Conservation (phyloP, 352 stramenopile genomes). For the Plasmopara muralis region DNA sequence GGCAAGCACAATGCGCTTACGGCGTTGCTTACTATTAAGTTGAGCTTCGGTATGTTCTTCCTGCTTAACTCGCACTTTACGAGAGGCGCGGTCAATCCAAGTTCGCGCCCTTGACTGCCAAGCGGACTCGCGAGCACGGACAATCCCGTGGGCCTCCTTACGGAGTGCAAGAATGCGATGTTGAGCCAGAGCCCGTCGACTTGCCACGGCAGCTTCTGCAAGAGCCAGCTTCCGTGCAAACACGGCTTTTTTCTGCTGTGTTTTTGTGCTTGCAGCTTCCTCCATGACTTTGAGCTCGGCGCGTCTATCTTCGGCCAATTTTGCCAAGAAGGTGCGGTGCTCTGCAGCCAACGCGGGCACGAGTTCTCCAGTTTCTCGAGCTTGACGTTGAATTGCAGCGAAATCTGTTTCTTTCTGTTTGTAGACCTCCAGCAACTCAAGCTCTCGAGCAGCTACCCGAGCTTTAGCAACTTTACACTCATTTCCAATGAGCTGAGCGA, state of each 20-base stretch:
- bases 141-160: slow-evolving; percentile 70
- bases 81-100: slow-evolving; percentile 82
- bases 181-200: slow-evolving; percentile 55
- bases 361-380: slow-evolving; percentile 52
- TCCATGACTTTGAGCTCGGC: slow-evolving; percentile 55
- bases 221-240: slow-evolving; percentile 78
- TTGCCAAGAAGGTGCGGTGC: slow-evolving; percentile 72
- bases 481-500: slow-evolving; percentile 56
- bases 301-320: slow-evolving; percentile 72
- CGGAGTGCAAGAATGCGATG: slow-evolving; percentile 67
- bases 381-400: slow-evolving; percentile 54
- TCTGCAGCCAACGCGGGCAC: slow-evolving; percentile 61
- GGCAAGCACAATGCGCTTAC: slow-evolving; percentile 55
- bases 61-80: slow-evolving; percentile 89
- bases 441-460: slow-evolving; percentile 56
- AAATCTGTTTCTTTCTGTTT: slow-evolving; percentile 76
- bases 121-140: slow-evolving; percentile 61
- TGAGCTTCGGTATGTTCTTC: slow-evolving; percentile 82
- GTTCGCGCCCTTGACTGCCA: slow-evolving; percentile 75
- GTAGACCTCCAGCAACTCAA: slow-evolving; percentile 68
- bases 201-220: slow-evolving; percentile 64
- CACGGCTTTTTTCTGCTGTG: slow-evolving; percentile 57
- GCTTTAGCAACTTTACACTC: slow-evolving; percentile 41
- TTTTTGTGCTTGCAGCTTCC: slow-evolving; percentile 26
- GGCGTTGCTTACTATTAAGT: slow-evolving; percentile 61